A percentile compares a stretch with the other conserved stretches of the same genome.
Conservation (phyloP, 768 basidiomycete species). For the Sporobolomyces roseus region DNA sequence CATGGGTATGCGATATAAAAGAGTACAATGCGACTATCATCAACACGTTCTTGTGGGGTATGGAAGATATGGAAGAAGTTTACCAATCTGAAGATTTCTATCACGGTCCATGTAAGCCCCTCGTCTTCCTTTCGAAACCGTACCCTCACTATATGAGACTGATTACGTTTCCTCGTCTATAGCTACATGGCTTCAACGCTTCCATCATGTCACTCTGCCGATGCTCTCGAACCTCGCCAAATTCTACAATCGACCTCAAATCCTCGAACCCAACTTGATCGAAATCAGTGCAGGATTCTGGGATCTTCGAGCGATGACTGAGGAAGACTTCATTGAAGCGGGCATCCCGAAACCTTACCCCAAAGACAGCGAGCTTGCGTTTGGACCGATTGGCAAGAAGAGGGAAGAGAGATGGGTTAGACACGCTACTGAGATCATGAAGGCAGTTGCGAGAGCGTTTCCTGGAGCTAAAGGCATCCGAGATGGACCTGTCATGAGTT, state of each 20-base stretch:
- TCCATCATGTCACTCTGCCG: conserved; percentile 35
- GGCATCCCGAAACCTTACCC: conserved; percentile 35
- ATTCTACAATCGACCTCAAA: conserved; percentile 29
- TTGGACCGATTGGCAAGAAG: conserved; percentile 24
- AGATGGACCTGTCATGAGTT: conserved; percentile 33
- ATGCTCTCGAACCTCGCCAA: conserved; percentile 32
- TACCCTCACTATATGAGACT: no score
- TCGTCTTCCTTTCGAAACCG: no score
- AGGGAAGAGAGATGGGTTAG: conserved; percentile 31
- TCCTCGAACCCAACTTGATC: conserved; percentile 31
- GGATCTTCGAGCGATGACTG: conserved; percentile 39
- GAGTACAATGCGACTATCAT: conserved; percentile 34
- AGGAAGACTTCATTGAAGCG: conserved; percentile 32
- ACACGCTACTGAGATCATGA: conserved; percentile 21
- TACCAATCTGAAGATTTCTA: conserved; percentile 37
- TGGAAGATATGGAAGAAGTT: conserved; percentile 35
- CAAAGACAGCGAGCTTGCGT: conserved; percentile 31
- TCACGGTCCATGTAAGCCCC: conserved; percentile 35
- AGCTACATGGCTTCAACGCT: conserved; percentile 38
- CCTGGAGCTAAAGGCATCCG: conserved; percentile 21
- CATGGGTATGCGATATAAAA: conserved; percentile 35
- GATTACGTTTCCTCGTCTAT: not conserved
- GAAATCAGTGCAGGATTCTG: conserved; percentile 37
- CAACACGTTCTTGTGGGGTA: conserved; percentile 33
- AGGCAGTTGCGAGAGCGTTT: conserved; percentile 33